Evolutionary conservation across 441 rosid genomes (phyloP).

Genomic region (Syzygium malaccense): DNA sequence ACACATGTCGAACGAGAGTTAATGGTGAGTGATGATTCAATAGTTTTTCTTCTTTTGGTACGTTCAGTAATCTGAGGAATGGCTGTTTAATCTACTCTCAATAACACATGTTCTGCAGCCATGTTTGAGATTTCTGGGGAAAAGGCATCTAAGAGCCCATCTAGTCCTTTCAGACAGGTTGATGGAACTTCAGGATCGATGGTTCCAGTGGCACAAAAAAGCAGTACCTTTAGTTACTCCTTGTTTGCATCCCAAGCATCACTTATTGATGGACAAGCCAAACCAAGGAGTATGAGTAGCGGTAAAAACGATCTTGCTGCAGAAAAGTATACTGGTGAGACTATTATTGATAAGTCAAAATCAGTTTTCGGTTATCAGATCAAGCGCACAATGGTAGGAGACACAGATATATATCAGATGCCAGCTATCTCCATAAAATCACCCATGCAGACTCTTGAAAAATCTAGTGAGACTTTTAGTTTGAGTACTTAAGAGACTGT

Average conservation of each 20-base stretch:
- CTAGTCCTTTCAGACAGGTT: conserved; percentile 30
- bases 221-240: conserved; percentile 17
- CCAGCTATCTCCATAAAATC: conserved; percentile 17
- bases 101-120: conserved; percentile 26
- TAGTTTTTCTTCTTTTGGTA: neutral
- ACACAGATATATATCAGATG: conserved; percentile 19
- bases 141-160: conserved; percentile 30
- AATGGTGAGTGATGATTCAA: conserved; percentile 37
- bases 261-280: conserved; percentile 15
- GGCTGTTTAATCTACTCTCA: neutral
- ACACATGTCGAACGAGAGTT: conserved; percentile 22
- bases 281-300: conserved; percentile 2
- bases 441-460: conserved; percentile 22
- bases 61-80: neutral
- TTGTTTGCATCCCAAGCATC: conserved; percentile 25
- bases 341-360: conserved; percentile 31
- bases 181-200: conserved; percentile 16
- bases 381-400: conserved; percentile 26
- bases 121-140: conserved; percentile 21
- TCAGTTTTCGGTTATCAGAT: conserved; percentile 18
- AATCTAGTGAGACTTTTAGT: conserved; percentile 27
- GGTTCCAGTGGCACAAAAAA: conserved; percentile 30
- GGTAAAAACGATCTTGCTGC: conserved; percentile 17
- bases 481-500: conserved; percentile 20
- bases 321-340: conserved; percentile 15